These are phyloP conservation scores for Sphagnum magellanicum DNA, from an alignment of 228 moss, liverwort and hornwort genomes.

Conservation along the genomic window DNA sequence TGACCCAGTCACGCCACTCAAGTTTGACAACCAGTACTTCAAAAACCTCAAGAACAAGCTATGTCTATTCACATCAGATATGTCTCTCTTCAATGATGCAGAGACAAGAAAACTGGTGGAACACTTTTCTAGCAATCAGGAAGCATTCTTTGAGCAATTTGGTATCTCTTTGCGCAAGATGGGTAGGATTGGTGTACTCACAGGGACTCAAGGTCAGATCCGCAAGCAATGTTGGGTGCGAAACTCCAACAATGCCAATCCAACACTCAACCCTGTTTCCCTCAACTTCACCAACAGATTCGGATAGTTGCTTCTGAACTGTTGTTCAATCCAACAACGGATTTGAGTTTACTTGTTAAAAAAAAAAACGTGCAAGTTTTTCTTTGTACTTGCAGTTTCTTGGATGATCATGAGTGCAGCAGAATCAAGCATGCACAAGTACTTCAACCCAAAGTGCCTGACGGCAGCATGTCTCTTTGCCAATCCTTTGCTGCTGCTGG, in stretches of 20 bases:
- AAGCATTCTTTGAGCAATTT: not conserved
- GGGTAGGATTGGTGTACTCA: not conserved
- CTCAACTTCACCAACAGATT: too few relatives aligned
- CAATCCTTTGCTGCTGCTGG: too few relatives aligned
- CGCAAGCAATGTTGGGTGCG: conserved; percentile 1
- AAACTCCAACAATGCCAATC: not conserved
- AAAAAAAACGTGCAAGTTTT: too few relatives aligned
- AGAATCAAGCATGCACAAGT: too few relatives aligned
- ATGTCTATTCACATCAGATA: not conserved
- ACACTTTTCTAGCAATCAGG: not conserved
- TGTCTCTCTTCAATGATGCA: not conserved
- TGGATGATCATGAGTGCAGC: too few relatives aligned
- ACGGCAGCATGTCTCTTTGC: too few relatives aligned
- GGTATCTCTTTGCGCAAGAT: not conserved
- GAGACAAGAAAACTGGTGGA: not conserved
- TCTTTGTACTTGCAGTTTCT: too few relatives aligned
- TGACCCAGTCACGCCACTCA: not conserved
- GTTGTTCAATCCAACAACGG: too few relatives aligned
- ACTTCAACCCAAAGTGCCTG: too few relatives aligned
- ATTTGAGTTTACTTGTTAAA: too few relatives aligned
- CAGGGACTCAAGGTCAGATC: conserved; percentile 1
- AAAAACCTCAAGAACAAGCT: not conserved
- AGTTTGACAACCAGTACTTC: conserved; percentile 4
- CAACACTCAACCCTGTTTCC: not conserved
- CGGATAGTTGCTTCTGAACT: too few relatives aligned